These are phyloP conservation scores for Nicotiana tomentosiformis DNA, from an alignment of 257 asterid species.

Conservation along the genomic window DNA sequence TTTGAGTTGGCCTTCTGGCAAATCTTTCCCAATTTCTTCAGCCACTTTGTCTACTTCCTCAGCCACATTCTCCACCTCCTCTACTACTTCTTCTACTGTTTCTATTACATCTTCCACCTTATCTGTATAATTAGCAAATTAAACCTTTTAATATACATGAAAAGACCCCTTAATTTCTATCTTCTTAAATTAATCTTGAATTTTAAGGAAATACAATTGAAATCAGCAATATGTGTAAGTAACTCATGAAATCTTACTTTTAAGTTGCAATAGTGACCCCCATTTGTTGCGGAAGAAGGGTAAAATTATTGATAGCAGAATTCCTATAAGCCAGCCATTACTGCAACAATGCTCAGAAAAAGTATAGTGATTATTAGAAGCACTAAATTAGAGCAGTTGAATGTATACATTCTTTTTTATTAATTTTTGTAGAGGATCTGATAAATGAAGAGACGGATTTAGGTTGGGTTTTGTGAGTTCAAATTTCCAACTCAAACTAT, in stretches of 20 bases:
- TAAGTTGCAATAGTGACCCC: slow-evolving; percentile 58
- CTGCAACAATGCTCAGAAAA: slow-evolving; percentile 5
- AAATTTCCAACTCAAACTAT: too few relatives aligned
- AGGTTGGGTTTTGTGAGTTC: too few relatives aligned
- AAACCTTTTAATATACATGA: too few relatives aligned
- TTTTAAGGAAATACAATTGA: too few relatives aligned
- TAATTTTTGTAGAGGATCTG: neutral
- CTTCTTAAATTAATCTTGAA: too few relatives aligned
- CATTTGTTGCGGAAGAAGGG: slow-evolving; percentile 59
- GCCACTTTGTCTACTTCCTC: slow-evolving; percentile 45
- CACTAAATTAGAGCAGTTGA: neutral
- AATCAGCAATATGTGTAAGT: too few relatives aligned
- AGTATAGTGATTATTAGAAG: neutral
- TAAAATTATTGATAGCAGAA: slow-evolving; percentile 41
- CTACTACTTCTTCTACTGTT: slow-evolving; percentile 45
- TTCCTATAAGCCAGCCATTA: slow-evolving; percentile 67
- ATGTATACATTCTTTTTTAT: neutral
- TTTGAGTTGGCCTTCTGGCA: slow-evolving; percentile 48
- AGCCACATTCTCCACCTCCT: slow-evolving; percentile 61
- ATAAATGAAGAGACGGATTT: too few relatives aligned
- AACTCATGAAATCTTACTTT: slow-evolving; percentile 33
- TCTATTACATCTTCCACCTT: slow-evolving; percentile 34
- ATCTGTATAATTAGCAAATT: slow-evolving; percentile 17
- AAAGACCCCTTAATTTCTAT: too few relatives aligned
- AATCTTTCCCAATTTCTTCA: slow-evolving; percentile 39